Base-by-base conservation (phyloP, 495 filamentous ascomycete genomes). In the Penicillium argentinense region DNA sequence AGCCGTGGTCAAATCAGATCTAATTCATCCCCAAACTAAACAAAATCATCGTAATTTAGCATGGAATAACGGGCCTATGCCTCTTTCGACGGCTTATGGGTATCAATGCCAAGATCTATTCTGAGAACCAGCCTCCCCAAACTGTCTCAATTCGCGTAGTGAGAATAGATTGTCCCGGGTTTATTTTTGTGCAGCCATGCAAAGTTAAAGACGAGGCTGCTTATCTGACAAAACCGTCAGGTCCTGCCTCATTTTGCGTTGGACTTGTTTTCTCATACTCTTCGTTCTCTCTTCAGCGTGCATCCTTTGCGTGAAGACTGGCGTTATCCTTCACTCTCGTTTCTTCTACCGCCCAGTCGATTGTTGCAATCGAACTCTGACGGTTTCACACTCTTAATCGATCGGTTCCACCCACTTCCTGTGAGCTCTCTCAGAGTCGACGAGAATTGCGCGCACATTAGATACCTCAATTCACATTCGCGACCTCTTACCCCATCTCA, bases 261-360 rank as follows among this genome's bases (percentile, higher is more conserved):
- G 17, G 33, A 36, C 40, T 39, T 24, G 45, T 36, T 32, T 33
- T 52, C 13, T 27, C 30, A 29, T 26, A 24, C 19, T 25, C 41
- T 46, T 28, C 28, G 37, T 32, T 39, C 37, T 12, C 30, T 28
- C 26, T 40, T 37, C 48, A 24, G 33, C 34, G 39, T 37, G 19
- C 37, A 37, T 42, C 38, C 21, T 43, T 39, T 28, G 12, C 32
- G 11, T 11, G 29, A 30, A 25, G 12, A 39, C 25, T 33, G 47
- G 33, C 17, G 40, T n/a, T 50, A 12, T 19, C 26, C 17, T 42
- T n/a, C 3, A 32, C 48, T 38, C 36, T 56, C 53, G 48, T 56
- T 56, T 52, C 26, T 36, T 47, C 13, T 32, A 47, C n/a, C n/a
- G n/a, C n/a, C n/a, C n/a, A n/a, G n/a, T n/a, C n/a, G n/a, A n/a